These are phyloP conservation scores for Pleurotus cornucopiae DNA, from an alignment of 768 basidiomycete genomes.

Conservation along the genomic window DNA sequence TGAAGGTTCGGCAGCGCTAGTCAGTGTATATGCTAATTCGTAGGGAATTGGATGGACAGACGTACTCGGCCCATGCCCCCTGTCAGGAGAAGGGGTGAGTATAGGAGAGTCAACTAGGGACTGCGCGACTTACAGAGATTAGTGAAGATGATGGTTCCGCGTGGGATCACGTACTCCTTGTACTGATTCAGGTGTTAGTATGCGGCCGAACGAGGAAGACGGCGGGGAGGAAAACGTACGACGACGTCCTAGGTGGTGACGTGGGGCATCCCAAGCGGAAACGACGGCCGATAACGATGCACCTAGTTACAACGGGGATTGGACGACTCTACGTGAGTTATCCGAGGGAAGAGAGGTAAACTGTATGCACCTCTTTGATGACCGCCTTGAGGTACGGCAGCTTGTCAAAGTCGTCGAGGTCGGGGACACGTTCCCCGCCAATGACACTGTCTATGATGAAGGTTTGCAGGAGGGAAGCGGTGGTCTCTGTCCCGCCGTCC, in stretches of 20 bases:
- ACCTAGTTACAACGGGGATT: background rate
- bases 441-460: slow-evolving; percentile 25
- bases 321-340: background rate
- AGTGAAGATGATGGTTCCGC: slow-evolving; percentile 27
- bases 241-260: slow-evolving; percentile 8
- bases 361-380: slow-evolving; percentile 16
- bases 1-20: too few species aligned
- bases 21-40: too few species aligned
- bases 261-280: slow-evolving; percentile 12
- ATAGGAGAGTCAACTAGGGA: too few species aligned
- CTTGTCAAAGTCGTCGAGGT: slow-evolving; percentile 14
- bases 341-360: background rate
- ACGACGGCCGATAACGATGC: slow-evolving; percentile 6
- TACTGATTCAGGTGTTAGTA: slow-evolving; percentile 24
- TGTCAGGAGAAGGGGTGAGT: background rate
- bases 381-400: slow-evolving; percentile 21
- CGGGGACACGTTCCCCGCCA: slow-evolving; percentile 21
- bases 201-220: background rate
- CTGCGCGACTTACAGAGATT: slow-evolving; percentile 13
- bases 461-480: background rate
- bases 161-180: slow-evolving; percentile 23
- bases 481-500: background rate
- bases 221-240: background rate
- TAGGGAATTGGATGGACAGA: too few species aligned
- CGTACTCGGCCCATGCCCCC: background rate